Conservation (phyloP, 805 yeast genomes). For the Candida nonsorbophila region DNA sequence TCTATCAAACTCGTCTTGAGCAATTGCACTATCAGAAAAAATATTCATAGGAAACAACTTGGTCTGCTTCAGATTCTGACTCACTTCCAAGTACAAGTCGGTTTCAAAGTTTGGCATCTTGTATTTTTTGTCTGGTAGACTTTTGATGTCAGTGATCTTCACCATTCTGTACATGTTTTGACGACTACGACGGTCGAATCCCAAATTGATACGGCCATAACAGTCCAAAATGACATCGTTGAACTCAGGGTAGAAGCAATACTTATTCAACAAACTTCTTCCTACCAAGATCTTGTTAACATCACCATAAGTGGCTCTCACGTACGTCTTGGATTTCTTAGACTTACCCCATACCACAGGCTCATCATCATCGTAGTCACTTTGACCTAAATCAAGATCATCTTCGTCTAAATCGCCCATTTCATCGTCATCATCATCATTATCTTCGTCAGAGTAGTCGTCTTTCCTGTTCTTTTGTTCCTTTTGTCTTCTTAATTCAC, state of each 20-base stretch:
- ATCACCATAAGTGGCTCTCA: slow-evolving; percentile 51
- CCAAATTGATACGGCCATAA: slow-evolving; percentile 79
- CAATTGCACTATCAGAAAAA: slow-evolving; percentile 73
- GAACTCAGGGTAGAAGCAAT: slow-evolving; percentile 79
- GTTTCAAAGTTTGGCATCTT: slow-evolving; percentile 37
- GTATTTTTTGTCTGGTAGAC: slow-evolving; percentile 37
- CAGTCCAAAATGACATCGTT: slow-evolving; percentile 65
- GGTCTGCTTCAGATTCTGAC: slow-evolving; percentile 74
- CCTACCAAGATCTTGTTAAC: slow-evolving; percentile 74
- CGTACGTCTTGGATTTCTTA: slow-evolving; percentile 15
- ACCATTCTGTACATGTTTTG: slow-evolving; percentile 77
- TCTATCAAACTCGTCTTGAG: slow-evolving; percentile 65
- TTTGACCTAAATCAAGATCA: slow-evolving; percentile 29
- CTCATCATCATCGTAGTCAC: slow-evolving; percentile 21
- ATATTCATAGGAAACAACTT: slow-evolving; percentile 72
- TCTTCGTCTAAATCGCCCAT: slow-evolving; percentile 40
- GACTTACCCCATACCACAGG: slow-evolving; percentile 31
- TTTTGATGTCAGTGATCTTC: slow-evolving; percentile 61
- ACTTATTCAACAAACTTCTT: slow-evolving; percentile 67
- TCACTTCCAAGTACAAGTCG: slow-evolving; percentile 57
- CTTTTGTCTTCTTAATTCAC: slow-evolving; percentile 72
- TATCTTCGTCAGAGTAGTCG: slow-evolving; percentile 31
- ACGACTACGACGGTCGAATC: slow-evolving; percentile 57
- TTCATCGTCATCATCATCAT: slow-evolving; percentile 38
- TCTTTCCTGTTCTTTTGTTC: slow-evolving; percentile 49